Percentiles rank a stretch among this genome's conserved stretches.
phyloP scores from a whole-genome alignment of 257 asterid genomes.

The Mitragyna speciosa region DNA sequence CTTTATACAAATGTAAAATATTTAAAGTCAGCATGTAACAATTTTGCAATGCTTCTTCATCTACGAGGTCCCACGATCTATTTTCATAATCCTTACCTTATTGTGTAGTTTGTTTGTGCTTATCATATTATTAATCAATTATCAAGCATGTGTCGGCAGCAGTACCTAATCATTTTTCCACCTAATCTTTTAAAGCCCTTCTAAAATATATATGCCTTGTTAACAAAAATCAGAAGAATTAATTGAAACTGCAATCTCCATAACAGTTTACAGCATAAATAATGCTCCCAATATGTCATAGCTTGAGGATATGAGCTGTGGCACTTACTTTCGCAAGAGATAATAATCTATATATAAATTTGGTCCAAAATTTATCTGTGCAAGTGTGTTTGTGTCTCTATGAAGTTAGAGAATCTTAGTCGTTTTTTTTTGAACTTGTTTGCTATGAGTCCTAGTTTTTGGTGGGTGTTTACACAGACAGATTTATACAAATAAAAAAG shows the following conservation, averaged over 20 bases:
- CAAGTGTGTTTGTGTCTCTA: no score
- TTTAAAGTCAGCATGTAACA: no score
- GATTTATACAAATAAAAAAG: not conserved
- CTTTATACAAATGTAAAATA: no score
- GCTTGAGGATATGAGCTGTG: not conserved
- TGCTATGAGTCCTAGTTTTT: not conserved
- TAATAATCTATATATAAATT: not conserved
- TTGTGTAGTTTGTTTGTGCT: not conserved
- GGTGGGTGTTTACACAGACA: not conserved
- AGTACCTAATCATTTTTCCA: not conserved
- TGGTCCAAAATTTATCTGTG: not conserved
- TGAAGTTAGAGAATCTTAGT: not conserved
- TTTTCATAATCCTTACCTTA: not conserved
- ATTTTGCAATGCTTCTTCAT: not conserved
- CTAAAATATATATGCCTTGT: not conserved
- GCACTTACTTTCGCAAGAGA: not conserved
- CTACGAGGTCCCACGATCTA: not conserved
- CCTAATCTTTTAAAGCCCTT: not conserved
- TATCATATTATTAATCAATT: not conserved
- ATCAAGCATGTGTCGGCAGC: slow-evolving; percentile 8
- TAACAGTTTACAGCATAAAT: not conserved
- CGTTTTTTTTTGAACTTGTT: not conserved
- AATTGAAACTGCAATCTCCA: not conserved
- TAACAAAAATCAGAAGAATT: not conserved
- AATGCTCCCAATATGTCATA: not conserved